phyloP scores from a whole-genome alignment of 2,329 filamentous ascomycete species.

The Fusarium devonianum region DNA sequence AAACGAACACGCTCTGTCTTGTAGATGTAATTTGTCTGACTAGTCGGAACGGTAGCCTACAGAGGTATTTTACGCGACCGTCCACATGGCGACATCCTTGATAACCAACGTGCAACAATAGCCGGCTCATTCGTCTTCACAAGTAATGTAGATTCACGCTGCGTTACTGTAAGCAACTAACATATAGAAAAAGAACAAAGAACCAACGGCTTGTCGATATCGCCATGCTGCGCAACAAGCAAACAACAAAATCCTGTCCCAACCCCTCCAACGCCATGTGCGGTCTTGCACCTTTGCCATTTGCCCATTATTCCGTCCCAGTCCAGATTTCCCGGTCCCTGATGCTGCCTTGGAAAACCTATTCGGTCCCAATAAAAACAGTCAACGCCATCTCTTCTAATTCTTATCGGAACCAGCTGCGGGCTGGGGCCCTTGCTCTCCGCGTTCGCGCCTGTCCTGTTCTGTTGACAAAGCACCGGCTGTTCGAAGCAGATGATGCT shows the following conservation, averaged over 20 bases:
- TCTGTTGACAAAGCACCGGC: conserved; percentile 14
- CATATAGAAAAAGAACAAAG: conserved; percentile 30
- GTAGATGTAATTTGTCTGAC: too few species aligned
- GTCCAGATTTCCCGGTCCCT: conserved; percentile 33
- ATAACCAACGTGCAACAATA: too few species aligned
- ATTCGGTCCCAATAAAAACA: conserved; percentile 25
- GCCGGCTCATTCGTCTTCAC: not conserved
- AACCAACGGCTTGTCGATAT: conserved; percentile 42
- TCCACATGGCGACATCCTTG: too few species aligned
- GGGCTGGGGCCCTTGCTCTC: conserved; percentile 11
- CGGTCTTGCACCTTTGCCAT: conserved; percentile 34
- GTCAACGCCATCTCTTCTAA: conserved; percentile 20
- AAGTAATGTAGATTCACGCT: conserved; percentile 17
- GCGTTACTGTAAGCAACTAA: conserved; percentile 19
- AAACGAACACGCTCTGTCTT: too few species aligned
- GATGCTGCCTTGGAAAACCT: conserved; percentile 31
- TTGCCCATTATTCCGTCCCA: conserved; percentile 31
- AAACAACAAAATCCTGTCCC: conserved; percentile 34
- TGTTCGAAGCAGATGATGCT: conserved; percentile 1
- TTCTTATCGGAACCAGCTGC: conserved; percentile 1
- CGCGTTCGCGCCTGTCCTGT: too few species aligned
- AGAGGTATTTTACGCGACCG: too few species aligned
- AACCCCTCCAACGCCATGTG: conserved; percentile 44
- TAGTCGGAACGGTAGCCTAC: too few species aligned
- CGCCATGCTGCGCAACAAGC: conserved; percentile 46